Percentiles rank a stretch among this genome's conserved stretches.
phyloP scores from a whole-genome alignment of 2,329 filamentous ascomycete species.

The Phialocephala sp. region DNA sequence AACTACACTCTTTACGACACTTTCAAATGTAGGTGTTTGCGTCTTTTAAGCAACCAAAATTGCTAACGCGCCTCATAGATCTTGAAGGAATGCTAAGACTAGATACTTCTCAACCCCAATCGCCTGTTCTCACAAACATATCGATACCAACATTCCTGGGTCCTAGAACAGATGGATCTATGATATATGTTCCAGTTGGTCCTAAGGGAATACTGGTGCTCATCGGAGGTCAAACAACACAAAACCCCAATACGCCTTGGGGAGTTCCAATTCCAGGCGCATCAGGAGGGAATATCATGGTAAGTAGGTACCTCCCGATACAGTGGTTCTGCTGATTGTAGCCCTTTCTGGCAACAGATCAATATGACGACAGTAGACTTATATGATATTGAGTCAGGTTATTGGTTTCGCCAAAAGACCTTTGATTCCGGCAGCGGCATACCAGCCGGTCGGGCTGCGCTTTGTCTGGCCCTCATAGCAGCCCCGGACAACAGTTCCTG shows the following conservation, averaged over 20 bases:
- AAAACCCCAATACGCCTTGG: constrained; percentile 16
- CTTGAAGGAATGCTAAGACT: constrained; percentile 20
- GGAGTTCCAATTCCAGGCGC: constrained; percentile 18
- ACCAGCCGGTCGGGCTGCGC: constrained; percentile 7
- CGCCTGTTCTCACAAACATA: constrained; percentile 16
- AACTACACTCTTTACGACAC: constrained; percentile 13
- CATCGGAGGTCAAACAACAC: constrained; percentile 21
- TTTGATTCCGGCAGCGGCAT: constrained; percentile 9
- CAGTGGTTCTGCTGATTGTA: too few relatives aligned
- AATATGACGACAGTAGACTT: constrained; percentile 18
- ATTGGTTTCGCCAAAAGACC: constrained; percentile 18
- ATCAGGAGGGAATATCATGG: constrained; percentile 17
- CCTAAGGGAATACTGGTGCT: constrained; percentile 15
- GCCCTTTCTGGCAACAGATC: too few relatives aligned
- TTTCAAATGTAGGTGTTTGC: constrained; percentile 10
- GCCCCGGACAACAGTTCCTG: constrained; percentile 15
- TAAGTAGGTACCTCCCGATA: neutral
- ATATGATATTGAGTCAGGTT: constrained; percentile 21
- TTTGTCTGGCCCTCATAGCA: constrained; percentile 16
- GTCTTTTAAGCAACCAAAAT: neutral
- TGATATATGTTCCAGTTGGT: constrained; percentile 23
- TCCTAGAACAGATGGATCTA: constrained; percentile 19
- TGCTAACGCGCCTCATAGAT: neutral
- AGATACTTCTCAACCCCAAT: neutral
- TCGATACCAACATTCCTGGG: constrained; percentile 17